Evolutionary conservation across 2,329 filamentous ascomycete species (phyloP).

Genomic region (Fusarium longipes): DNA sequence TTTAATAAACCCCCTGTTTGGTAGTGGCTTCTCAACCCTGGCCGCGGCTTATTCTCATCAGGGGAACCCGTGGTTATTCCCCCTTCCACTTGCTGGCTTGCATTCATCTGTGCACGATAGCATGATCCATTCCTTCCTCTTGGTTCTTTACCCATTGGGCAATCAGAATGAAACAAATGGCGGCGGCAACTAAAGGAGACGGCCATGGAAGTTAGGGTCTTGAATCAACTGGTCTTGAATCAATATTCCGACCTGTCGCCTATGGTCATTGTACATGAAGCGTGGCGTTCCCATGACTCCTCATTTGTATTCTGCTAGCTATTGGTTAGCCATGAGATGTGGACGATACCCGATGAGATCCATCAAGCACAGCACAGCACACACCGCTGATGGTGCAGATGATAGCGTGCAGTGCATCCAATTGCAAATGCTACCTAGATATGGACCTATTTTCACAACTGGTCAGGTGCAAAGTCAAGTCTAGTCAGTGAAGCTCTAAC

Average conservation of each 20-base stretch:
- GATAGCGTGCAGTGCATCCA: neutral
- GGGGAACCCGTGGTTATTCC: constrained; percentile 24
- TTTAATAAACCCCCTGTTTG: constrained; percentile 10
- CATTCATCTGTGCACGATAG: constrained; percentile 32
- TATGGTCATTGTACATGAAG: constrained; percentile 30
- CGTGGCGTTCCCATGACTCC: constrained; percentile 33
- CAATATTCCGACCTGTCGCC: constrained; percentile 2
- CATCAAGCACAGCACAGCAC: constrained; percentile 1
- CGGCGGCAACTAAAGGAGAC: constrained; percentile 35
- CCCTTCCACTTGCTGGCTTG: constrained; percentile 28
- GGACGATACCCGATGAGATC: neutral
- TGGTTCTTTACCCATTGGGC: constrained; percentile 29
- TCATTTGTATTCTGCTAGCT: constrained; percentile 3
- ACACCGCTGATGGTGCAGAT: constrained; percentile 1
- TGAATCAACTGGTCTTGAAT: neutral
- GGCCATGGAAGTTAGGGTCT: neutral
- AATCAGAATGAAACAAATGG: constrained; percentile 43
- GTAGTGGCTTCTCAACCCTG: constrained; percentile 18
- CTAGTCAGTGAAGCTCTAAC: constrained; percentile 35
- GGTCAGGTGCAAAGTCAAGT: constrained; percentile 5
- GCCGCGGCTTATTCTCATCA: constrained; percentile 28
- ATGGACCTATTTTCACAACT: constrained; percentile 15
- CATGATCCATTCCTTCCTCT: constrained; percentile 26
- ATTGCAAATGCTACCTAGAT: neutral
- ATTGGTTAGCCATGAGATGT: neutral